Evolutionary conservation across 768 basidiomycete species (phyloP), one percentile per base, ranked within the genome.

Genomic region (Fistulinella prunicolor): DNA sequence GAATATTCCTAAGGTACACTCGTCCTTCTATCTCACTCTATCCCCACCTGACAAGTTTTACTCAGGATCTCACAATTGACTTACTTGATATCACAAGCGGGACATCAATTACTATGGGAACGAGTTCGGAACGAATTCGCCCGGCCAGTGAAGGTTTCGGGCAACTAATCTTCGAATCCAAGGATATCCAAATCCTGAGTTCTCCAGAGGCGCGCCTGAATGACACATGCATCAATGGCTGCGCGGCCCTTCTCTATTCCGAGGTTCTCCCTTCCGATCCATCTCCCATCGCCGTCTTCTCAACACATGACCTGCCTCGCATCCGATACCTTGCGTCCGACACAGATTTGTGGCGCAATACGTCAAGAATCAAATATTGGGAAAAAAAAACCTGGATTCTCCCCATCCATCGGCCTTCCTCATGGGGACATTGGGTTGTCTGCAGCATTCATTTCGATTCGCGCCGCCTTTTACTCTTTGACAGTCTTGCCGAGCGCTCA

Each of bases 321-420:
- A 35, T 49, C 13, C 30, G 30, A 1, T 32, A 34, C 24, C 49
- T 49, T 23, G 41, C 45, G 5, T 5, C 16, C 12, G 47, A 58
- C n/a, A 19, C 30, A 0, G 46, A 56, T 0, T 20, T 73, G 0
- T 72, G 69, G 70, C 23, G 50, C 0, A 38, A 41, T 1, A 46
- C 46, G 1, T 21, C 22, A 0, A 41, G 37, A 3, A 56, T 57
- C 0, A 20, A 41, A 12, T 74, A 61, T 38, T 72, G 70, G 70
- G 20, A 26, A 1, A 66, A 64, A 39, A 12, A 42, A 2, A 22
- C 59, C 0, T 74, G 71, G 72, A 63, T 73, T 4, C n/a, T 74
- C 1, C 73, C 71, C 0, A 67, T 74, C 10, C 72, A 73, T 45
- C 49, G 60, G n/a, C n/a, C 42, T 17, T 52, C 34, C 0, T 2